phyloP scores from a whole-genome alignment of 768 basidiomycete genomes.

The Trichaptum fuscoviolaceum region DNA sequence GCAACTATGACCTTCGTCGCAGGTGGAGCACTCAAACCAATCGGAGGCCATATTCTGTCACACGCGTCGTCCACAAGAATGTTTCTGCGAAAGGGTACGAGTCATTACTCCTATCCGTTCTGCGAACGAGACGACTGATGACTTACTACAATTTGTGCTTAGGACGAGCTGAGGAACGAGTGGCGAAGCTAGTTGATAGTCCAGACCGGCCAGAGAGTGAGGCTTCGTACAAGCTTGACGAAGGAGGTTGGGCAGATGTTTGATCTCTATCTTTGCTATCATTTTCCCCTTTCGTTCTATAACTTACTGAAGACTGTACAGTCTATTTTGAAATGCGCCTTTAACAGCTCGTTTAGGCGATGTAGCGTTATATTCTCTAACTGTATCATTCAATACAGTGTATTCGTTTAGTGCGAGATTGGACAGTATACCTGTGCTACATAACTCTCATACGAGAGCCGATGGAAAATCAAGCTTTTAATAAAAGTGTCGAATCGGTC shows the following conservation, averaged over 20 bases:
- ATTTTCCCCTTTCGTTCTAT: too few relatives aligned
- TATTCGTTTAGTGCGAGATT: too few relatives aligned
- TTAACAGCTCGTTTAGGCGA: background rate
- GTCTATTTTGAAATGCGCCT: background rate
- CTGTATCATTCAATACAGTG: background rate
- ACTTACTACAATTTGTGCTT: slow-evolving; percentile 1
- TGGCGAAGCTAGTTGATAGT: slow-evolving; percentile 86
- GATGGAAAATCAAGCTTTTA: too few relatives aligned
- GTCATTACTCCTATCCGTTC: background rate
- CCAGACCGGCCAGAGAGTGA: slow-evolving; percentile 88
- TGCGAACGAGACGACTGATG: background rate
- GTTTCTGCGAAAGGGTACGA: slow-evolving; percentile 79
- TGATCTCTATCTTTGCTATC: slow-evolving; percentile 28
- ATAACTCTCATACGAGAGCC: too few relatives aligned
- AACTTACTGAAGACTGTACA: too few relatives aligned
- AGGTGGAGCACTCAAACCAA: slow-evolving; percentile 87
- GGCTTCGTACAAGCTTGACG: slow-evolving; percentile 86
- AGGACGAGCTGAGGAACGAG: slow-evolving; percentile 89
- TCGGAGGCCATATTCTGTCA: slow-evolving; percentile 85
- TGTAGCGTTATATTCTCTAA: background rate
- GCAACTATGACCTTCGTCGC: slow-evolving; percentile 95
- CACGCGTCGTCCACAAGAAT: slow-evolving; percentile 86
- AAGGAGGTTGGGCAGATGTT: slow-evolving; percentile 87
- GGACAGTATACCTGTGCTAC: too few relatives aligned
- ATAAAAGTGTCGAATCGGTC: too few relatives aligned